Base-by-base conservation (phyloP, 2,329 filamentous ascomycete genomes). In the Chaetomiaceae sp. region DNA sequence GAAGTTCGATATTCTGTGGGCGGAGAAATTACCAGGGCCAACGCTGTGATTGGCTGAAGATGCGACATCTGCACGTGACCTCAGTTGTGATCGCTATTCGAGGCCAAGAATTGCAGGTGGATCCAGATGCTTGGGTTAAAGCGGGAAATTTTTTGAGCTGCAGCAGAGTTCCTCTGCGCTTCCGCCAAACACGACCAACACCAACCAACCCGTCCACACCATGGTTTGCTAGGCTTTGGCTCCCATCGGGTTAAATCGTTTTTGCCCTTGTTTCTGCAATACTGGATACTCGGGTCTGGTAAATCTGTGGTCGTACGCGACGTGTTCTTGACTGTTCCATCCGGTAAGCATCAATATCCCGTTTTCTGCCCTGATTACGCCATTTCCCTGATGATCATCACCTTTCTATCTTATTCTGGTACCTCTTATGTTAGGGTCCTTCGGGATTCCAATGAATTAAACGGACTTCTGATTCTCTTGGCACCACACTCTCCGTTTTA, bases 401-500 rank as follows among this genome's bases (percentile, higher is more conserved):
- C 20, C 30, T 46, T 77, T 75, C 64, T 69, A 72, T 69, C 73
- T 72, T 76, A 86, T 91, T 95, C 89, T 95, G 90, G 90, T 90
- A 95, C 90, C 90, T 95, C 90, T 95, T 94, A 90, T 90, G 82
- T 89, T 86, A 94, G 84, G 77, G 78, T 67, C 66, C 62, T 75
- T 75, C 70, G 67, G 76, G 73, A 68, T 74, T 78, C 84, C n/a
- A 72, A 88, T 91, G 87, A 89, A 89, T 87, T 81, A 77, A 87
- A 75, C 76, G 85, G 86, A 90, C 87, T 89, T 90, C 87, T 91
- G 87, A 91, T 65, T 54, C 61, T 11, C 36, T 32, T 40, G 49
- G 53, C 54, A 42, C 32, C 27, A 29, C 14, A 25, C 21, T 44
- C 29, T 41, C 43, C 16, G 25, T 38, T 40, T 30, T 7, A 43